Evolutionary conservation across 768 basidiomycete species (phyloP), one percentile per base, ranked within the genome.

Genomic region (Russula dissimulans): DNA sequence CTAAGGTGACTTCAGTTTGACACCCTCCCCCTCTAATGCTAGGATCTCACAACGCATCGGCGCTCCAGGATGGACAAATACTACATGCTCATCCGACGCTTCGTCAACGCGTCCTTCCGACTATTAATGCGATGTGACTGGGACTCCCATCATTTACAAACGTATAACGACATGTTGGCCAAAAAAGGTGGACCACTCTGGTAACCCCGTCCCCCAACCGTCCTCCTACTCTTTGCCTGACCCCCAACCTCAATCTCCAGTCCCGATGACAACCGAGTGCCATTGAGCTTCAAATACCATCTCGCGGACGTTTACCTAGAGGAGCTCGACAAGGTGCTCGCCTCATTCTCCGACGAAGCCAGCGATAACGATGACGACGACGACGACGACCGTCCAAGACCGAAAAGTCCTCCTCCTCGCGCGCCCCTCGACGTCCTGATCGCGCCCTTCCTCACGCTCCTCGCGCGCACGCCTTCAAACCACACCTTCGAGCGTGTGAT

Each of bases 41-140:
- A 39, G 8, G 4, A 43, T 42, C n/a, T 29, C 26, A 42, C 22
- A 46, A 45, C 31, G 15, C 36, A 26, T 2, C 2, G 22, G n/a
- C n/a, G 3, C 34, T 29, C 32, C 29, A 97, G 95, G 66, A 85
- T 97, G 71, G 95, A 99, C 79, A 99, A 99, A 72, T 98, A 91
- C 71, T 95, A 95, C 70, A 86, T 97, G 84, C 86, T 99, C 48
- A 84, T 97, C 60, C 81, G 95, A 60, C 81, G 87, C 64, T 97
- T 92, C 68, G 78, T 90, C 56, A 89, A 94, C 67, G 91, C 87
- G 1, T 82, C 87, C 1, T 95, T 98, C 72, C 77, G 87, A 38
- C 79, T 97, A 18, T 78, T 98, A 29, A 78, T 85, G 41, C 80
- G 86, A 47, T 71, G 73, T 22, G 76, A 80, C 48, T 99, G 95